Evolutionary conservation across 805 yeast species (phyloP), one percentile per base, ranked within the genome.

Genomic region (Blastobotrys americana): DNA sequence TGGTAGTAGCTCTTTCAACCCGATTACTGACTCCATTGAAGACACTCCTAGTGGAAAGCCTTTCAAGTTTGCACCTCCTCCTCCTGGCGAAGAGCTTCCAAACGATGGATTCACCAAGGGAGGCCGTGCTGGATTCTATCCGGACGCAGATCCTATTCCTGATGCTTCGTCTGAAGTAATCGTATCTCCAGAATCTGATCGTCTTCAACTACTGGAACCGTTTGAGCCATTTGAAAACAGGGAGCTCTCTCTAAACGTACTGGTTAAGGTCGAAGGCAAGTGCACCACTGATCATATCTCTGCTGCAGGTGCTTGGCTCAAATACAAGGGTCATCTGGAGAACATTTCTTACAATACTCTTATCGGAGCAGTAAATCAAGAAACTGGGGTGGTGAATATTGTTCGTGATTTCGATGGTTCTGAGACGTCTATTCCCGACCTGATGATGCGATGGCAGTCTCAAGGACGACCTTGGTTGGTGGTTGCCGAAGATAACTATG

Each of bases 251-350:
- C 77, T 88, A 27, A 77, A 77, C 39, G 84, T 90, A 1, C 69
- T 89, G 49, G 67, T 90, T 61, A 90, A 90, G 69, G 97, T 93
- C 38, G 90, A 87, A 68, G 98, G 98, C 52, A 90, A 90, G 68
- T 93, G 97, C 74, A 90, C 98, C 35, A 90, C 98, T 33, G 98
- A 90, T 65, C 98, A 90, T 64, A 93, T 90, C 56, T 88, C 97
- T 20, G 97, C 97, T 42, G 98, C 98, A 38, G 98, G 98, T 60
- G 94, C 82, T 13, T 90, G 98, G 98, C 77, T 90, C 68, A 93
- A 93, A 72, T 90, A 93, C 72, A 93, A 93, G 71, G 98, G 98
- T 35, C 98, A 90, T 63, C 74, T 90, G 59, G 96, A 90, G 63
- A 90, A 90, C 69, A 93, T 90, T 55, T 84, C 96, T 6, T 77